Evolutionary conservation across 192 early-diverging fungal species (phyloP).

Genomic region (Gaertneriomyces semiglobifer): DNA sequence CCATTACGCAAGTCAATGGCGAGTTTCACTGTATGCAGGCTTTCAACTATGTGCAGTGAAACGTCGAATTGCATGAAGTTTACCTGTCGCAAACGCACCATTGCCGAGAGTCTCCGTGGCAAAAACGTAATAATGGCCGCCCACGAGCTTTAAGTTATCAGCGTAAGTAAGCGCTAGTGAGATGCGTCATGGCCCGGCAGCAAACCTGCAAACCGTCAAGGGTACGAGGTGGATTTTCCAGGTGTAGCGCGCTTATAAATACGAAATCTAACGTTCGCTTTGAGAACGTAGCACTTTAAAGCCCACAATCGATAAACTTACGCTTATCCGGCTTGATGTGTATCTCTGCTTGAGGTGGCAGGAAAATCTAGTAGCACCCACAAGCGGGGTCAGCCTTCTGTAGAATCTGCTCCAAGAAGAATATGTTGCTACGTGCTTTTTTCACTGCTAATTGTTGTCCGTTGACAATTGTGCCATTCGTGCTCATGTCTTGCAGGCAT

Average conservation of each 20-base stretch:
- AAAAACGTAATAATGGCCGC: slow-evolving; percentile 21
- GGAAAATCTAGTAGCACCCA: neutral
- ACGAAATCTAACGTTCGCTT: neutral
- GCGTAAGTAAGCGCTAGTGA: neutral
- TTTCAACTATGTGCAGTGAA: neutral
- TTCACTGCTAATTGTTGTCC: neutral
- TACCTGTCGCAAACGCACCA: slow-evolving; percentile 29
- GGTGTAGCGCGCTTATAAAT: slow-evolving; percentile 13
- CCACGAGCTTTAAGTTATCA: slow-evolving; percentile 3
- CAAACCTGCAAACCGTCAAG: neutral
- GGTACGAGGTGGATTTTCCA: neutral
- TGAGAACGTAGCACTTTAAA: neutral
- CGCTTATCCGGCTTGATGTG: slow-evolving; percentile 21
- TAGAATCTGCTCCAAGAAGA: neutral
- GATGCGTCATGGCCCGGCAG: neutral
- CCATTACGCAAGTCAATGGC: slow-evolving; percentile 14
- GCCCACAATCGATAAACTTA: neutral
- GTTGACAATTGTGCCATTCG: slow-evolving; percentile 21
- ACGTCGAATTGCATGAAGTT: neutral
- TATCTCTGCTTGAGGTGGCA: slow-evolving; percentile 17
- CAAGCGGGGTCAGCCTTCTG: neutral
- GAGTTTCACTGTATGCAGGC: slow-evolving; percentile 9
- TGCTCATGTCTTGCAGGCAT: slow-evolving; percentile 13
- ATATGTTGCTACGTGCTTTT: slow-evolving; percentile 2
- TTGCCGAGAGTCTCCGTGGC: slow-evolving; percentile 6